These are phyloP conservation scores for Cadophora luteo-olivacea DNA, from an alignment of 2,329 filamentous ascomycete species.

Conservation along the genomic window DNA sequence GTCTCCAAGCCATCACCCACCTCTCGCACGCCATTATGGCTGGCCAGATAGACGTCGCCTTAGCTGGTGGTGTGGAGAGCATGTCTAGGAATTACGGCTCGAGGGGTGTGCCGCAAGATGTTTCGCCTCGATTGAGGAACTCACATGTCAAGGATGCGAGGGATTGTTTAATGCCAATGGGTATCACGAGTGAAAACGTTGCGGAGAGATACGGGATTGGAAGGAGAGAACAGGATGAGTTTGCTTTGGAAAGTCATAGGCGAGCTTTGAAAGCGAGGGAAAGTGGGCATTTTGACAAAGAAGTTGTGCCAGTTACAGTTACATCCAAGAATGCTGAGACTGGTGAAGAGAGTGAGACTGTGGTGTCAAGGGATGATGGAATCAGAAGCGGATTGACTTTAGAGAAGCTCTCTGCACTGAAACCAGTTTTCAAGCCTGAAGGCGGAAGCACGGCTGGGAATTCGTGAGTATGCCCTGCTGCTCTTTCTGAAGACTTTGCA, in stretches of 20 bases:
- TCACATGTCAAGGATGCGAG: slow-evolving; percentile 60
- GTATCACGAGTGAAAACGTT: slow-evolving; percentile 71
- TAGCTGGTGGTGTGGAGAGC: slow-evolving; percentile 72
- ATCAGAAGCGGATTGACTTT: slow-evolving; percentile 63
- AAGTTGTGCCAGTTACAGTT: slow-evolving; percentile 68
- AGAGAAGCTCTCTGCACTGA: slow-evolving; percentile 66
- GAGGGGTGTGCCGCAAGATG: slow-evolving; percentile 65
- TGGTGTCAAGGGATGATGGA: slow-evolving; percentile 65
- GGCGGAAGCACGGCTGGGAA: slow-evolving; percentile 70
- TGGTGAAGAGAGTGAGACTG: slow-evolving; percentile 51
- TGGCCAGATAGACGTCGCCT: slow-evolving; percentile 64
- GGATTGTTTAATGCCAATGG: slow-evolving; percentile 75
- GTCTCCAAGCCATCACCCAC: slow-evolving; percentile 66
- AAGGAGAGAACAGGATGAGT: slow-evolving; percentile 66
- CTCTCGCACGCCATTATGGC: slow-evolving; percentile 66
- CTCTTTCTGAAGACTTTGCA: background rate
- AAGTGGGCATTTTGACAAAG: slow-evolving; percentile 64
- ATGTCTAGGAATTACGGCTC: slow-evolving; percentile 73
- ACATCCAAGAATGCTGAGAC: slow-evolving; percentile 46
- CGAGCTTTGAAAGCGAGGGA: slow-evolving; percentile 65
- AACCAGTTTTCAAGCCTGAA: slow-evolving; percentile 66
- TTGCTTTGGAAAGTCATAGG: slow-evolving; percentile 64
- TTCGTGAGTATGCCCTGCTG: slow-evolving; percentile 34
- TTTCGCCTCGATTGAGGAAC: slow-evolving; percentile 65
- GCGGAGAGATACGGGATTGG: slow-evolving; percentile 65